phyloP scores from a whole-genome alignment of 306 rosid genomes.

The Medicago arabica region DNA sequence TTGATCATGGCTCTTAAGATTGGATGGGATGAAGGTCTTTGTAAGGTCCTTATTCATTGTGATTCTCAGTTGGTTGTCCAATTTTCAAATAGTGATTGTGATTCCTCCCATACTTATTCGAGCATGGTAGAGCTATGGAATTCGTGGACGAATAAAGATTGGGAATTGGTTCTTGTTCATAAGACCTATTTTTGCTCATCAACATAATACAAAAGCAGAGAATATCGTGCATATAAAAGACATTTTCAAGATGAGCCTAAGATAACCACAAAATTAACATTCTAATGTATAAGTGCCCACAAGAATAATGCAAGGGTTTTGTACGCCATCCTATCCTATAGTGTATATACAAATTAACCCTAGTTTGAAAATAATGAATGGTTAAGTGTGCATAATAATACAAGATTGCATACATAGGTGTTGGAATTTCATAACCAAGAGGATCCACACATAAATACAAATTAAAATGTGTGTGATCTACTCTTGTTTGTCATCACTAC shows the following conservation, averaged over 20 bases:
- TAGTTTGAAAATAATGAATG: constrained; percentile 48
- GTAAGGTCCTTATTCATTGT: too few relatives aligned
- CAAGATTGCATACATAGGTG: constrained; percentile 29
- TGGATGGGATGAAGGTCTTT: too few relatives aligned
- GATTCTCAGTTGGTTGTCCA: too few relatives aligned
- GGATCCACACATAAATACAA: constrained; percentile 18
- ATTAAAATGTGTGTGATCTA: constrained; percentile 43
- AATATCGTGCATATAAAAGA: background rate
- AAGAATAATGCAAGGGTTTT: constrained; percentile 11
- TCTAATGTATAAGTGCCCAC: constrained; percentile 2
- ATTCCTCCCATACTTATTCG: too few relatives aligned
- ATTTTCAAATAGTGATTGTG: too few relatives aligned
- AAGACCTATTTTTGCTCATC: too few relatives aligned
- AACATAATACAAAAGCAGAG: background rate
- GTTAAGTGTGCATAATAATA: constrained; percentile 39
- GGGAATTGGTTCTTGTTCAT: too few relatives aligned
- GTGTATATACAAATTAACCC: constrained; percentile 43
- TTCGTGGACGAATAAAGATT: too few relatives aligned
- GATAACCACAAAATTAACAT: constrained; percentile 29
- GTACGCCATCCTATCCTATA: constrained; percentile 33
- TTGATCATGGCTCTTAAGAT: too few relatives aligned
- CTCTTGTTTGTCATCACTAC: constrained; percentile 54
- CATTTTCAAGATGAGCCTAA: background rate
- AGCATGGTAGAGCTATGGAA: too few relatives aligned
- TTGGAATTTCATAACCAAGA: constrained; percentile 38